Base-by-base conservation (phyloP, 768 basidiomycete genomes). In the Nidularia sp. region DNA sequence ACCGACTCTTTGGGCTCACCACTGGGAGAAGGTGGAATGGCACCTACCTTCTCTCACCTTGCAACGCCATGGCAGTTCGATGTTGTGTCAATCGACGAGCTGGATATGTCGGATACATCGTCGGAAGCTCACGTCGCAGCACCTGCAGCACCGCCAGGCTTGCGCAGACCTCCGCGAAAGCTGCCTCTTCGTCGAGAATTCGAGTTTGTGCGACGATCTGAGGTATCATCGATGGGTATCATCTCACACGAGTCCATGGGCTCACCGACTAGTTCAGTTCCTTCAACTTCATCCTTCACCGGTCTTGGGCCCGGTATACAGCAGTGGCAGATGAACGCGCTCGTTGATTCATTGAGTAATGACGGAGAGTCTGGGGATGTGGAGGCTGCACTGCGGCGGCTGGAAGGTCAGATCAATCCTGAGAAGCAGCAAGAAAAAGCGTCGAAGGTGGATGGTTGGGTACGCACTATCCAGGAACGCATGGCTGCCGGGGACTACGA, bases 331-430 rank as follows among this genome's bases (percentile, higher is more conserved):
- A 73, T 90, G 68, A 88, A 88, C 61, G 85, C 87, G 29, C 69
- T 92, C 36, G 75, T 92, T 8, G 86, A 90, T 60, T 84, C 80
- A 36, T 70, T 88, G 57, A 87, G 81, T 55, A 84, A 89, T 50
- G 84, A 91, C 4, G 88, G 78, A 22, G 90, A 86, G 53, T 76
- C 70, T 13, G 91, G 91, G 1, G 92, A 90, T 59, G 86, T 90
- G 13, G 91, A 93, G 33, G 88, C 84, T 5, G 93, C 94, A 13
- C 65, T 97, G 55, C 74, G 79, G 22, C 74, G 88, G 9, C 77
- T 97, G 36, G 93, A 96, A 66, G 94, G 93, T 0, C 84, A 92
- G 63, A 89, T 94, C 50, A 91, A 92, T 64, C 79, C 79, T 0
- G 73, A 83, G 54, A 78, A 80, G 61, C 81, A 87, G 62, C 74